These are phyloP conservation scores for Dacryopinax spathularia DNA, from an alignment of 768 basidiomycete species.

Conservation along the genomic window DNA sequence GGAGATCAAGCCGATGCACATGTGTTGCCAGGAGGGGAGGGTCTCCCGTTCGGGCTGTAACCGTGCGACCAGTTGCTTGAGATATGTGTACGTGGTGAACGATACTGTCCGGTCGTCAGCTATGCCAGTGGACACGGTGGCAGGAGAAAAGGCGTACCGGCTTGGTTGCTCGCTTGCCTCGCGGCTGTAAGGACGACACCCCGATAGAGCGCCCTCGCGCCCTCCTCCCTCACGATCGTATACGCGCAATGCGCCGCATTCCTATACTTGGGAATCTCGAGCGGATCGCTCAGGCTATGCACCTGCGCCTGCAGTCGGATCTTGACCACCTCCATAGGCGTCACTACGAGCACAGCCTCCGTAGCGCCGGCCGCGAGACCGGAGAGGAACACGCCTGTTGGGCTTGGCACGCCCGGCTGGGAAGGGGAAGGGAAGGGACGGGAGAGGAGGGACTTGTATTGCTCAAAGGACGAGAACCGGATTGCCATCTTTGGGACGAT, in stretches of 20 bases:
- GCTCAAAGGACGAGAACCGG: conserved; percentile 94
- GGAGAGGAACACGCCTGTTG: conserved; percentile 28
- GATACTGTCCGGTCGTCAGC: conserved; percentile 41
- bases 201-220: conserved; percentile 67
- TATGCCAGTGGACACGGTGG: not conserved
- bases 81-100: conserved; percentile 93
- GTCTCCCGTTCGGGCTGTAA: conserved; percentile 65
- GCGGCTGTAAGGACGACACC: conserved; percentile 88
- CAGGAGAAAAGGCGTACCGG: conserved; percentile 26
- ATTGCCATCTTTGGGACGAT: conserved; percentile 99
- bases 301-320: conserved; percentile 95
- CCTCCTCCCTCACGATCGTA: conserved; percentile 87
- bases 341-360: conserved; percentile 87
- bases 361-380: conserved; percentile 91
- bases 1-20: conserved; percentile 85
- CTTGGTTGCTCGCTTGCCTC: conserved; percentile 95
- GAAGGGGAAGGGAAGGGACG: not conserved
- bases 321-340: conserved; percentile 99
- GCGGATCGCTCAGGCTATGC: conserved; percentile 90
- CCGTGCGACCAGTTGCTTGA: conserved; percentile 69
- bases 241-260: conserved; percentile 96
- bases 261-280: conserved; percentile 84
- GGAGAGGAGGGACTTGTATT: conserved; percentile 49
- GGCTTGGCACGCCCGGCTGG: not conserved
- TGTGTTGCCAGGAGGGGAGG: conserved; percentile 89